A percentile compares a stretch with the other conserved stretches of the same genome.
Conservation (phyloP, 148 eudicot genomes). For the Fagopyrum homotropicum region DNA sequence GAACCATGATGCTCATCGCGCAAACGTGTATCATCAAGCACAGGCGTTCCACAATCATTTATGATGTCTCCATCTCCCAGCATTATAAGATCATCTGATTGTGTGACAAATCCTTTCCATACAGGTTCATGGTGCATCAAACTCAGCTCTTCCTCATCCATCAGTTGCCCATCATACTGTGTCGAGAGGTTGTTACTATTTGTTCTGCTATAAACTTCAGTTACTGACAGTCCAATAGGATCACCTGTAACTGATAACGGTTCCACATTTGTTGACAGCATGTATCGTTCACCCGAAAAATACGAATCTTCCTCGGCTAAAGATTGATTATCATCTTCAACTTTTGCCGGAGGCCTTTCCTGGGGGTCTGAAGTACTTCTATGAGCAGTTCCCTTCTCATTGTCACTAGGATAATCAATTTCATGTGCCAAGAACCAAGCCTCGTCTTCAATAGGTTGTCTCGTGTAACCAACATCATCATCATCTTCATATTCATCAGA, state of each 20-base stretch:
- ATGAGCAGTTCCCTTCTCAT: conserved; percentile 75
- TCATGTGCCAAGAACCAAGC: conserved; percentile 99
- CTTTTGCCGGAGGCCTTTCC: conserved; percentile 62
- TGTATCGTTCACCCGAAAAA: conserved; percentile 70
- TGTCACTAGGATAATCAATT: conserved; percentile 96
- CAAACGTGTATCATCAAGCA: conserved; percentile 48
- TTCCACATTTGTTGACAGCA: conserved; percentile 55
- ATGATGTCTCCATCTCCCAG: conserved; percentile 55
- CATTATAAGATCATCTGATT: conserved; percentile 72
- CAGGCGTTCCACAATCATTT: conserved; percentile 47
- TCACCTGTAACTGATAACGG: conserved; percentile 56
- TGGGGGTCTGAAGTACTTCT: conserved; percentile 71
- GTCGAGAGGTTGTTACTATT: conserved; percentile 48
- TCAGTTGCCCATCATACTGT: conserved; percentile 81
- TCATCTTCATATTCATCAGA: conserved; percentile 98
- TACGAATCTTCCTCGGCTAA: conserved; percentile 95
- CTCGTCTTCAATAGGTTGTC: conserved; percentile 98
- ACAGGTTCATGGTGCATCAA: conserved; percentile 85
- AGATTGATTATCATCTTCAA: conserved; percentile 87
- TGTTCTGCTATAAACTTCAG: conserved; percentile 56
- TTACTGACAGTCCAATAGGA: conserved; percentile 54
- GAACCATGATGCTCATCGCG: conserved; percentile 90
- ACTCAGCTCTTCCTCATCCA: conserved; percentile 82
- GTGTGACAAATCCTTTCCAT: conserved; percentile 92
- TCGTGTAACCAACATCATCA: conserved; percentile 96